These are phyloP conservation scores for Vaccinium corymbosum DNA, from an alignment of 148 eudicot species.

Conservation along the genomic window DNA sequence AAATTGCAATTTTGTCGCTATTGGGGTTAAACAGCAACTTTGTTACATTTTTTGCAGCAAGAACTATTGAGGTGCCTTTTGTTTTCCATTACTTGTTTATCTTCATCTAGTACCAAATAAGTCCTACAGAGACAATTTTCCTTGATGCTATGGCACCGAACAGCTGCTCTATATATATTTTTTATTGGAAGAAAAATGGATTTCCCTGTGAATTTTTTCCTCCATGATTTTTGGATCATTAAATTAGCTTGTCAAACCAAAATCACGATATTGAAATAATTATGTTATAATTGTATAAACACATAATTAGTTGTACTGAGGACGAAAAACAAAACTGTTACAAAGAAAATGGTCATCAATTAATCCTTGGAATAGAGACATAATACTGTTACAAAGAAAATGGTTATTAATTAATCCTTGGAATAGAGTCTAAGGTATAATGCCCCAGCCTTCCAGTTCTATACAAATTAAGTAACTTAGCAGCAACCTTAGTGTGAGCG, in stretches of 20 bases:
- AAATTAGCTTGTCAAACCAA: not conserved
- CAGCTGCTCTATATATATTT: not conserved
- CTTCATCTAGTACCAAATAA: not conserved
- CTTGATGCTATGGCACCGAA: not conserved
- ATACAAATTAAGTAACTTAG: conserved; percentile 68
- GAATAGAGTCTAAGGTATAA: conserved; percentile 54
- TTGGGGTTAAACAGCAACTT: not conserved
- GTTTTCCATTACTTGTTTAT: not conserved
- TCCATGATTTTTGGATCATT: not conserved
- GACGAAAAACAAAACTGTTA: not conserved
- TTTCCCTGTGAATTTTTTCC: not conserved
- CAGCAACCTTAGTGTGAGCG: conserved; percentile 38
- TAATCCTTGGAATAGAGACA: conserved; percentile 7
- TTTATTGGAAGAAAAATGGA: not conserved
- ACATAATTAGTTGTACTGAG: not conserved
- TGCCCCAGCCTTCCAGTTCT: conserved; percentile 88
- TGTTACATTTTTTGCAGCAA: not conserved
- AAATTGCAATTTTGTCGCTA: not conserved
- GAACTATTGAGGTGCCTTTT: not conserved
- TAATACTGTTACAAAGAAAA: not conserved
- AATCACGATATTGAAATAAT: not conserved
- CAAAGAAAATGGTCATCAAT: not conserved
- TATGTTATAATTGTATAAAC: not conserved
- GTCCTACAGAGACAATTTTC: not conserved
- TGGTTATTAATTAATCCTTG: conserved; percentile 9